Evolutionary conservation across 2,329 filamentous ascomycete species (phyloP).

Genomic region (Thielaviopsis punctulata): DNA sequence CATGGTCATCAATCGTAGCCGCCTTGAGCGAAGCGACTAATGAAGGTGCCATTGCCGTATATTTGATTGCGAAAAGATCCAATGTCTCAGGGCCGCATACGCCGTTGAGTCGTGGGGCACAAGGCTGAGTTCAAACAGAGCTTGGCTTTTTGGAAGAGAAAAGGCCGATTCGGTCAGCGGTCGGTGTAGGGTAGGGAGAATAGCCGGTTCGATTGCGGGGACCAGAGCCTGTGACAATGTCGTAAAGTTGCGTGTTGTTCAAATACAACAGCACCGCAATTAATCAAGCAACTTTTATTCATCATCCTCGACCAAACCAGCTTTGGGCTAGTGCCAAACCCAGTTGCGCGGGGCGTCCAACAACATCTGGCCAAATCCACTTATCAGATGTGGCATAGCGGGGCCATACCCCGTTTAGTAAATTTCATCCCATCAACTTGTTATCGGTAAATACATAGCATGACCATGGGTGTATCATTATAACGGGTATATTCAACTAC

Average conservation of each 20-base stretch:
- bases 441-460: background rate
- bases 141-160: background rate
- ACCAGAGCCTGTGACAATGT: background rate
- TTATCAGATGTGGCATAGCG: background rate
- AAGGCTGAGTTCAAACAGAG: background rate
- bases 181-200: background rate
- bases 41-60: conserved; percentile 6
- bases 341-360: background rate
- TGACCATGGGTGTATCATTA: background rate
- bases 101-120: background rate
- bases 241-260: background rate
- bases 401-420: background rate
- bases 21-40: conserved; percentile 36
- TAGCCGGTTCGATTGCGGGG: background rate
- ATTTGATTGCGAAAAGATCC: background rate
- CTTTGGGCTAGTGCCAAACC: background rate
- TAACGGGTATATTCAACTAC: background rate
- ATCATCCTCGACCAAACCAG: background rate
- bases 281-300: background rate
- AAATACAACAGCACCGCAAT: background rate
- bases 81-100: background rate
- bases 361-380: background rate
- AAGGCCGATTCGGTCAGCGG: no score
- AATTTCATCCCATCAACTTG: background rate
- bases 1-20: conserved; percentile 49